Evolutionary conservation across 2,329 filamentous ascomycete species (phyloP).

Genomic region (Colletotrichum plurivorum): DNA sequence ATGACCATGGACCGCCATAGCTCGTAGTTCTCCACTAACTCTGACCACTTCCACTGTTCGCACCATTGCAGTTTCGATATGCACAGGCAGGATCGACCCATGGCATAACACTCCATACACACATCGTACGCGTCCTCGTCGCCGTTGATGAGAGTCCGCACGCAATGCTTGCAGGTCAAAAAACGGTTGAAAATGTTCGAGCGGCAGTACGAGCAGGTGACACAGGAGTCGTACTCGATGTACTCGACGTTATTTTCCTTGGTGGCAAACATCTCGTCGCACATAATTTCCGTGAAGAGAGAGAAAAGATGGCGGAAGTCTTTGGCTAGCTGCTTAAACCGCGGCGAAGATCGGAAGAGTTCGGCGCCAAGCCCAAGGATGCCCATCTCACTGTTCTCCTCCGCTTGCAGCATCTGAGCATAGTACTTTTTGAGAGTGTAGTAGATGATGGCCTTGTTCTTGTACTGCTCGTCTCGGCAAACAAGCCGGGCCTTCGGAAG

Average conservation of each 20-base stretch:
- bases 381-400: slow-evolving; percentile 62
- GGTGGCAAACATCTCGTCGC: slow-evolving; percentile 88
- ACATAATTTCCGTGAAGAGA: slow-evolving; percentile 82
- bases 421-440: slow-evolving; percentile 87
- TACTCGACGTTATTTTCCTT: slow-evolving; percentile 81
- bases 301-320: slow-evolving; percentile 88
- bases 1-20: slow-evolving; percentile 86
- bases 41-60: slow-evolving; percentile 91
- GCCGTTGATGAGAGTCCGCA: slow-evolving; percentile 74
- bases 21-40: slow-evolving; percentile 84
- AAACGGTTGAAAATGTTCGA: slow-evolving; percentile 99
- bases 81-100: slow-evolving; percentile 94
- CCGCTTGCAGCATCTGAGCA: slow-evolving; percentile 70
- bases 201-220: slow-evolving; percentile 96
- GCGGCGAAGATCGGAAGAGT: slow-evolving; percentile 56
- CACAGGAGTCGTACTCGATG: slow-evolving; percentile 87
- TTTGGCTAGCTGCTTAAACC: slow-evolving; percentile 78
- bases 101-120: slow-evolving; percentile 98
- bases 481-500: slow-evolving; percentile 91
- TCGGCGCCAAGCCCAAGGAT: slow-evolving; percentile 64
- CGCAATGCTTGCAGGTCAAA: slow-evolving; percentile 89
- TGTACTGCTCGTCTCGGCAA: slow-evolving; percentile 98
- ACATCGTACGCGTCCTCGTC: slow-evolving; percentile 92
- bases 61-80: slow-evolving; percentile 90
- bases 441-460: slow-evolving; percentile 96